phyloP scores from a whole-genome alignment of 441 rosid species.

The Corymbia calophylla region DNA sequence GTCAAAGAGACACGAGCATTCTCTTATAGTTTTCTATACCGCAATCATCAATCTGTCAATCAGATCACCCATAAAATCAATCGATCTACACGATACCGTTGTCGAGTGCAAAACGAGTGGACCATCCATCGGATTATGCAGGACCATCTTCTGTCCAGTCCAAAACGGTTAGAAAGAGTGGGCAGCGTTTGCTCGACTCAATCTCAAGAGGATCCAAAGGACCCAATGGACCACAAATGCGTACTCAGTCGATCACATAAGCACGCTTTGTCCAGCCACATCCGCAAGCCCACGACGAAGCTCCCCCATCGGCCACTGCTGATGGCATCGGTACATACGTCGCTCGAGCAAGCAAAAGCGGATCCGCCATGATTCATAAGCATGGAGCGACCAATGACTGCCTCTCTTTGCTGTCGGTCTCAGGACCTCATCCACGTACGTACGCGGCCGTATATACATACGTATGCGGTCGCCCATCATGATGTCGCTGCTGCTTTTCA shows the following conservation, averaged over 20 bases:
- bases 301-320: not conserved
- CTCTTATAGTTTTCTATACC: not conserved
- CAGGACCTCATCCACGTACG: not conserved
- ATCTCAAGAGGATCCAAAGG: not conserved
- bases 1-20: not conserved
- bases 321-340: not conserved
- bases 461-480: not conserved
- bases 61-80: not conserved
- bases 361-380: not conserved
- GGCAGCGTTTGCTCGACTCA: not conserved
- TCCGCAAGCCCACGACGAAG: not conserved
- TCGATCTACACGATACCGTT: not conserved
- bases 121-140: not conserved
- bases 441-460: rapidly evolving
- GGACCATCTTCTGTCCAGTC: not conserved
- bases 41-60: not conserved
- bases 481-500: not conserved
- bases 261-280: not conserved
- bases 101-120: not conserved
- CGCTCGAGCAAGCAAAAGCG: not conserved
- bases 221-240: not conserved
- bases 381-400: not conserved
- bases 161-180: not conserved
- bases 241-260: not conserved
- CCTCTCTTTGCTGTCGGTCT: not conserved